These are phyloP conservation scores for Furcasterigmium sp. DNA, from an alignment of 2,329 filamentous ascomycete species.

Conservation along the genomic window DNA sequence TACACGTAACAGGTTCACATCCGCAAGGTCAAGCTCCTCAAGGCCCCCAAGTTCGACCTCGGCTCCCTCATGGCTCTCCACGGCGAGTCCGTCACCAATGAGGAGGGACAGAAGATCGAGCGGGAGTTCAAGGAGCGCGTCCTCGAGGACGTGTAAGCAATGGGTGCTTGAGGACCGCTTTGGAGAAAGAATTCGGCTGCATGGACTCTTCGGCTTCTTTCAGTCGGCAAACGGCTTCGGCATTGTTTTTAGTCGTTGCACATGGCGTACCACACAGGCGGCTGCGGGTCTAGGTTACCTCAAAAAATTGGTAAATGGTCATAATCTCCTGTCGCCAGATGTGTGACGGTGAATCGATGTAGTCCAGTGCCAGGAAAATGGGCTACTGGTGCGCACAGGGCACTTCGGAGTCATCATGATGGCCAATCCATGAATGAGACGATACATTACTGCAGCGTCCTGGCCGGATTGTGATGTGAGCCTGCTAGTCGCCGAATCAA, in stretches of 20 bases:
- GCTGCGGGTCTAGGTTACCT: slow-evolving; percentile 34
- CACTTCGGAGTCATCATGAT: no score
- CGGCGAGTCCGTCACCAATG: slow-evolving; percentile 93
- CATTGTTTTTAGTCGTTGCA: slow-evolving; percentile 37
- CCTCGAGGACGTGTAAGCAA: slow-evolving; percentile 83
- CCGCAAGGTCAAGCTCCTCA: slow-evolving; percentile 99
- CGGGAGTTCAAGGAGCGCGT: slow-evolving; percentile 99
- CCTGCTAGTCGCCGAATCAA: no score
- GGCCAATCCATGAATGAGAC: no score
- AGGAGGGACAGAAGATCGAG: slow-evolving; percentile 98
- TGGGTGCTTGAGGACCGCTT: slow-evolving; percentile 22
- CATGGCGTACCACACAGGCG: slow-evolving; percentile 39
- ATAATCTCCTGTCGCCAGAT: background rate
- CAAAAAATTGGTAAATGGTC: slow-evolving; percentile 16
- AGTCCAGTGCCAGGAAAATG: no score
- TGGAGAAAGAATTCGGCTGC: slow-evolving; percentile 35
- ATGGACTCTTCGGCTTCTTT: slow-evolving; percentile 11
- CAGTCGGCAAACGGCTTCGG: slow-evolving; percentile 14
- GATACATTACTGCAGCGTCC: no score
- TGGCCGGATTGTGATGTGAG: no score
- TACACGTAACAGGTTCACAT: slow-evolving; percentile 77
- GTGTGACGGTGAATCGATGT: no score
- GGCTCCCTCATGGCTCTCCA: slow-evolving; percentile 93
- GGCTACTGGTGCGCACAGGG: no score
- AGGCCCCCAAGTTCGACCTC: slow-evolving; percentile 98